These are phyloP conservation scores for Tylopilus felleus DNA, from an alignment of 768 basidiomycete genomes.

Conservation along the genomic window DNA sequence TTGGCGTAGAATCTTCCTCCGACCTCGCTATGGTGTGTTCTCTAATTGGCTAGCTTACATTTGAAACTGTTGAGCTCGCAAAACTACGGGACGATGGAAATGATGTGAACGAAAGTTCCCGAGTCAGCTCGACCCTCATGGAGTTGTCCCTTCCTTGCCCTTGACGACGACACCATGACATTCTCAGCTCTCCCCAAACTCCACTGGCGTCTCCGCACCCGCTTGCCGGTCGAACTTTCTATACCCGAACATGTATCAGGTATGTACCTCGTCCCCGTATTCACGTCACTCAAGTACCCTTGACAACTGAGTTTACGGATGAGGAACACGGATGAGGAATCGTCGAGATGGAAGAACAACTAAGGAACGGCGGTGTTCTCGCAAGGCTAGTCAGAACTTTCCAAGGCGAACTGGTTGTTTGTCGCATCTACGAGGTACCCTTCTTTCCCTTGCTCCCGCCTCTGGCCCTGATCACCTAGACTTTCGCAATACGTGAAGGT, in stretches of 20 bases:
- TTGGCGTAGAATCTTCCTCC: too few relatives aligned
- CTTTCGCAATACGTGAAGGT: too few relatives aligned
- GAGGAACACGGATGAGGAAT: conserved; percentile 89
- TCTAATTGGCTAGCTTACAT: too few relatives aligned
- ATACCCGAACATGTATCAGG: conserved; percentile 11
- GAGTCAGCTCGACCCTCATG: too few relatives aligned
- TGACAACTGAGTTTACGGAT: conserved; percentile 36
- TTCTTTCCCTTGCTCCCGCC: neutral
- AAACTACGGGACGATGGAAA: too few relatives aligned
- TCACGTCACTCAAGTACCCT: conserved; percentile 39
- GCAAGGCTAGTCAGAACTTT: conserved; percentile 87
- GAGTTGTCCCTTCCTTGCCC: too few relatives aligned
- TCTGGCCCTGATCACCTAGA: conserved; percentile 44
- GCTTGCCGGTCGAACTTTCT: conserved; percentile 46
- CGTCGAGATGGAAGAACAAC: conserved; percentile 91
- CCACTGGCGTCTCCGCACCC: conserved; percentile 69
- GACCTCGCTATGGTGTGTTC: too few relatives aligned
- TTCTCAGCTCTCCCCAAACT: conserved; percentile 71
- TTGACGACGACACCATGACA: too few relatives aligned
- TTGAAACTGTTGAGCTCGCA: too few relatives aligned
- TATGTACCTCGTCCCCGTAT: conserved; percentile 20
- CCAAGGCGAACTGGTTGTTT: conserved; percentile 72
- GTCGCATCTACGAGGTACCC: conserved; percentile 83
- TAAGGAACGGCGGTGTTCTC: conserved; percentile 90
- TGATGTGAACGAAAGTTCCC: too few relatives aligned